Evolutionary conservation across 805 yeast genomes (phyloP).

Genomic region (Candida patagonica): DNA sequence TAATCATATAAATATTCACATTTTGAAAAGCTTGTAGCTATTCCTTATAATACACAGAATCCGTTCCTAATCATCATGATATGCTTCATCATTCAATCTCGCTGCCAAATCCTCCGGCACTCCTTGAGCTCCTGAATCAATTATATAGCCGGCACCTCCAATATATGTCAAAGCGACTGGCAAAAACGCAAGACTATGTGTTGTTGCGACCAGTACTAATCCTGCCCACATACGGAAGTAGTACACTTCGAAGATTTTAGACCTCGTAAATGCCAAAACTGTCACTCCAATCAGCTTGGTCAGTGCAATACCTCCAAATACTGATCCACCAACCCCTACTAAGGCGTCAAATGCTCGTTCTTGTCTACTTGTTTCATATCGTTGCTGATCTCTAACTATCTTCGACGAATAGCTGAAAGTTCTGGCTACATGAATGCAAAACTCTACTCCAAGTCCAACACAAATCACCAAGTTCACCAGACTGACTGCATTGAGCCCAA

Average conservation of each 20-base stretch:
- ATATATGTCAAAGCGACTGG: slow-evolving; percentile 61
- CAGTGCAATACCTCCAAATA: slow-evolving; percentile 79
- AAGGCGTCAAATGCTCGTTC: slow-evolving; percentile 48
- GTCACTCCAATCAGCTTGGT: slow-evolving; percentile 84
- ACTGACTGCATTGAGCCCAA: slow-evolving; percentile 80
- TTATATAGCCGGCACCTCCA: slow-evolving; percentile 51
- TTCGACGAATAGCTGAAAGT: slow-evolving; percentile 47
- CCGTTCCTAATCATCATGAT: slow-evolving; percentile 5
- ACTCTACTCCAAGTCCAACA: slow-evolving; percentile 87
- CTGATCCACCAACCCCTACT: slow-evolving; percentile 77
- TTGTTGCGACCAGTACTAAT: slow-evolving; percentile 62
- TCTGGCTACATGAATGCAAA: slow-evolving; percentile 77
- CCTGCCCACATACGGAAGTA: slow-evolving; percentile 94
- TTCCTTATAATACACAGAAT: too few species aligned
- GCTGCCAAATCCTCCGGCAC: slow-evolving; percentile 23
- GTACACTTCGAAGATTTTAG: slow-evolving; percentile 82
- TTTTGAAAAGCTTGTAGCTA: too few species aligned
- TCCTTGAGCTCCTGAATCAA: slow-evolving; percentile 25
- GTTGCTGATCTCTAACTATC: slow-evolving; percentile 10
- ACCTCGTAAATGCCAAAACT: slow-evolving; percentile 78
- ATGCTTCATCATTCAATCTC: slow-evolving; percentile 12
- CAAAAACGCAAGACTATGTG: slow-evolving; percentile 69
- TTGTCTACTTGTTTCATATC: slow-evolving; percentile 21
- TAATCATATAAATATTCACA: too few species aligned
- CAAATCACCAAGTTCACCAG: slow-evolving; percentile 88